Evolutionary conservation across 2,329 filamentous ascomycete species (phyloP).

Genomic region (Periconia sp.): DNA sequence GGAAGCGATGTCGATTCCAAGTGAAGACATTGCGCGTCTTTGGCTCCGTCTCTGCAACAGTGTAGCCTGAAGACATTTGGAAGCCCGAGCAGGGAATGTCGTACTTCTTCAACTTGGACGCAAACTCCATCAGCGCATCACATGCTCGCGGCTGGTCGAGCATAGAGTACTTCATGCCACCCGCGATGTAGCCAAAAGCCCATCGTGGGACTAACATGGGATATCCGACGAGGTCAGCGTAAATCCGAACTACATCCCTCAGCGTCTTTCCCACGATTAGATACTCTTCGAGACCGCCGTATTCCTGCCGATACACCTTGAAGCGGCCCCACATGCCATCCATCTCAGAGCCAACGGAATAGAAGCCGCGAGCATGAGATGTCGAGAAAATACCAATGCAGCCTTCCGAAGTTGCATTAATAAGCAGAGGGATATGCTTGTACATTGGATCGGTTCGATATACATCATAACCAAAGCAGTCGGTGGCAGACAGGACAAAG

Average conservation of each 20-base stretch:
- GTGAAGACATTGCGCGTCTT: constrained; percentile 75
- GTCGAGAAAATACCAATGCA: constrained; percentile 73
- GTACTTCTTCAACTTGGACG: constrained; percentile 65
- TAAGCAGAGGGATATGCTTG: constrained; percentile 76
- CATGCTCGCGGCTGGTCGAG: constrained; percentile 61
- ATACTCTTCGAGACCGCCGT: constrained; percentile 75
- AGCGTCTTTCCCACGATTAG: constrained; percentile 70
- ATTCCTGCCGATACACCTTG: constrained; percentile 76
- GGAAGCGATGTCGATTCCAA: constrained; percentile 75
- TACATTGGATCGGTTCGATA: constrained; percentile 75
- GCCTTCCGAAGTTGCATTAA: constrained; percentile 69
- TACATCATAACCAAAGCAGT: constrained; percentile 76
- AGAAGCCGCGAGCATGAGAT: constrained; percentile 67
- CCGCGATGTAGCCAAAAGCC: constrained; percentile 75
- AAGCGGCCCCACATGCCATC: constrained; percentile 78
- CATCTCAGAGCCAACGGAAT: constrained; percentile 73
- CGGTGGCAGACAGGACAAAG: constrained; percentile 71
- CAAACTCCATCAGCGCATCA: constrained; percentile 66
- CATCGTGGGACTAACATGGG: constrained; percentile 72
- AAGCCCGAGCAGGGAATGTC: constrained; percentile 74
- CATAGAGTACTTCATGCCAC: constrained; percentile 68
- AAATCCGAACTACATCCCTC: constrained; percentile 68
- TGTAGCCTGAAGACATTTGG: constrained; percentile 77
- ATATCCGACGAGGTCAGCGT: constrained; percentile 71
- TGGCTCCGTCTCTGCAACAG: constrained; percentile 68